phyloP scores from a whole-genome alignment of 106 monocot species.

The Amphibolis antarctica region DNA sequence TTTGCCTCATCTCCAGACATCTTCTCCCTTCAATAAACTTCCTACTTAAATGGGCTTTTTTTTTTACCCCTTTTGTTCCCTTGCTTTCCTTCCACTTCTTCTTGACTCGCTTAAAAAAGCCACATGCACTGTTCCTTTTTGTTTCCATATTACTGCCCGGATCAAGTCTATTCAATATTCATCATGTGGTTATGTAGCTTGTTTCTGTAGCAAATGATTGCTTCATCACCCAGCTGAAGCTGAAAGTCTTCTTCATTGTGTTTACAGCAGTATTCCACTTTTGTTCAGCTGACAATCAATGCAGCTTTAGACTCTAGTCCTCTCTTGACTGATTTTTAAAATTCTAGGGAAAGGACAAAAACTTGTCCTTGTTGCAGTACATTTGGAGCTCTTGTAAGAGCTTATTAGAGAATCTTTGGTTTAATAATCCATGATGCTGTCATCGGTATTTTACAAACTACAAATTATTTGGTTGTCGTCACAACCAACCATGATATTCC shows the following conservation, averaged over 20 bases:
- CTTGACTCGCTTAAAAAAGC: slow-evolving; percentile 5
- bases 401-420: slow-evolving; percentile 2
- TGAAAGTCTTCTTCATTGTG: background rate
- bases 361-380: background rate
- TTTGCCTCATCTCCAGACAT: too few species aligned
- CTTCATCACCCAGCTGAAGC: too few species aligned
- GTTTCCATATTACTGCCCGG: background rate
- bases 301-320: background rate
- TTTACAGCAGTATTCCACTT: background rate
- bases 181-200: background rate
- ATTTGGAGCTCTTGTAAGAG: background rate
- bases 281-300: background rate
- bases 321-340: background rate
- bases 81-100: slow-evolving; percentile 2
- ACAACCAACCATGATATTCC: background rate
- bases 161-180: background rate
- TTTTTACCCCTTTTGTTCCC: background rate
- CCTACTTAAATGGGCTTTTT: too few species aligned
- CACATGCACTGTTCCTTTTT: background rate
- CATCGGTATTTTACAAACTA: background rate
- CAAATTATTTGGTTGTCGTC: background rate
- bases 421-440: background rate
- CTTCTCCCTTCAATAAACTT: too few species aligned
- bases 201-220: too few species aligned
- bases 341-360: background rate